Base-by-base conservation (phyloP, 306 rosid genomes). In the Coriaria nepalensis region DNA sequence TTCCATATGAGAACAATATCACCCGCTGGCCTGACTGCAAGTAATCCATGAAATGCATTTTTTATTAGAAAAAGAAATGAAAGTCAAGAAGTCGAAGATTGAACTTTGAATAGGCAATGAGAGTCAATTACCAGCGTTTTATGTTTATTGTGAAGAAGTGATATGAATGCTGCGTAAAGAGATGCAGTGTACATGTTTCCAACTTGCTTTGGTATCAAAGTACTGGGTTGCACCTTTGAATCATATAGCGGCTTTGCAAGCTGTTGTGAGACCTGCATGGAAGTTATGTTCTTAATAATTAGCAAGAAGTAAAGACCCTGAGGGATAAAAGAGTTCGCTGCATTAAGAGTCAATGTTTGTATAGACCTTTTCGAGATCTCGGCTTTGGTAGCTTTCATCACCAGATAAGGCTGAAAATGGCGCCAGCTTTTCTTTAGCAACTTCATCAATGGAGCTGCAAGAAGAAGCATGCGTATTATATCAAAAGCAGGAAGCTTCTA, bases 101-200 rank as follows among this genome's bases (percentile, higher is more conserved):
- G 39, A 35, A 34, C n/a, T 20, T 20, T 20, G 2, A 20, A 41
- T 37, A 53, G 43, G 59, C 34, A 58, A 60, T 11, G 34, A 48
- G 52, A 64, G 64, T 5, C 2, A 62, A 56, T 71, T 62, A 92
- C 98, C 98, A 92, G 53, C 63, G 84, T 33, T 53, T 54, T 78
- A 32, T 75, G 61, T 52, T 81, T 85, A 65, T 79, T 79, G 71
- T 92, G 98, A 47, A 92, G 62, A 41, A 92, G 93, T 49, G 98
- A 85, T 29, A 71, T 92, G 66, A 85, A 85, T 60, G 98, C 98
- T 32, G 98, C 98, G 60, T 92, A 92, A 46, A 92, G 71, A 57
- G 98, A 92, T n/a, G 98, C 98, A 20, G 98, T 92, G 72, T 92
- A 92, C 96, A 92, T 85, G 77, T 92, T 92, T 58, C 98, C 98